Evolutionary conservation across 2,329 filamentous ascomycete genomes (phyloP), one percentile per base, ranked within the genome.

Genomic region (Scedosporium minutisporum): DNA sequence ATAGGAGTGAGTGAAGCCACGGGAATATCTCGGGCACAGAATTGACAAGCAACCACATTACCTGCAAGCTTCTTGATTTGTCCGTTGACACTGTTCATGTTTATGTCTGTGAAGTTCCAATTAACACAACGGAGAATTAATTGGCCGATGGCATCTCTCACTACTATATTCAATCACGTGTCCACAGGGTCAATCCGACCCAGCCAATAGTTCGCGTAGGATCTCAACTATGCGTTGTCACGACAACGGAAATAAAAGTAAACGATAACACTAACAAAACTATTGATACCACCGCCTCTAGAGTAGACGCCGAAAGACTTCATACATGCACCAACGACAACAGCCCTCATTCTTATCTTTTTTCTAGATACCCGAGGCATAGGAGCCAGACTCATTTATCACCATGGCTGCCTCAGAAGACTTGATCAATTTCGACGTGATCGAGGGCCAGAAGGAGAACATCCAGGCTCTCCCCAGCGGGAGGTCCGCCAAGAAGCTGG

Each of bases 401-500:
- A 75, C 69, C 69, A 85, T 86, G 77, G 77, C 78, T 66, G 68
- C 69, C 44, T 74, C 77, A 65, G 75, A 76, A 64, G 83, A 87
- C 67, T 74, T 85, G 46, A 85, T 88, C 71, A 78, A 86, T 77
- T 97, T 99, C 78, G 90, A 96, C 69, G 84, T 97, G 66, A 97
- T 99, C 76, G 95, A 99, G 77, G 86, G 85, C 57, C 93, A 97
- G 70, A 99, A 99, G 77, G 95, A 99, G 78, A 99, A 99, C 76
- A 97, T 99, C 63, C 93, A 97, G 75, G 87, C 92, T 23, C 82
- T 99, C 12, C 93, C 93, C 16, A 89, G 91, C 65, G 95, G 83
- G 23, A 80, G 95, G 67, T 97, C 93, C 48, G 95, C 93, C 57
- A 90, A 87, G 77, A 93, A 95, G 62, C 87, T 99, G 60, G 92